Evolutionary conservation across 352 stramenopile species (phyloP), one percentile per base, ranked within the genome.

Genomic region (Pythium oligandrum): DNA sequence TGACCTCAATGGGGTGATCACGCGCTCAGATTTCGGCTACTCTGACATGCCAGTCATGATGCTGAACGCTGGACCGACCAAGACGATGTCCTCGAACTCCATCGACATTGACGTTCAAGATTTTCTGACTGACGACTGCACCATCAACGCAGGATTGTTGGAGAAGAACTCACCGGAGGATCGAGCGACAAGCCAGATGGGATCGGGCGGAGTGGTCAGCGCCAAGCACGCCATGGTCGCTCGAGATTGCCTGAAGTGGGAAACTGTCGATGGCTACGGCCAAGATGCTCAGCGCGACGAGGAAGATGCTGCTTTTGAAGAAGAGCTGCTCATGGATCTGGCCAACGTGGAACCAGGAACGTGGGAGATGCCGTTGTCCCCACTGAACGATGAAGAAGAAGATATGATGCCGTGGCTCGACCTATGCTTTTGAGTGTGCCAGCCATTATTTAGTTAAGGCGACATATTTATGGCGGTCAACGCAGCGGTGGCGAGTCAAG

Each of bases 321-420:
- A 90, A 31, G 78, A 88, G 56, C 58, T 90, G 60, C 65, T 90
- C 34, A 60, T 87, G 53, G 78, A 88, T 47, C 59, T 90, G 11
- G 80, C 80, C 40, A 90, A 73, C 44, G 80, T 90, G 26, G 74
- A 88, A 61, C 80, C 80, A 2, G 83, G 78, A 4, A 67, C 80
- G 3, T 93, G 83, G 83, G 83, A 93, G 48, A 71, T 88, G 55
- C 83, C 83, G 44, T 54, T 93, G 48, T 93, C 83, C 12, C 83
- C 83, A 36, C 64, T 93, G 52, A 90, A 90, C 59, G 80, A 93
- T 39, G 17, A 26, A 26, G 71, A 78, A 53, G 83, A 91, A 56
- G 82, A 93, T 54, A 75, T 90, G 71, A 87, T 91, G 72, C 76
- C 80, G 40, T 91, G 80, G 80, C 67, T 90, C 55, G 83, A 93